These are phyloP conservation scores for Pachysandra terminalis DNA, from an alignment of 164 flowering plant genomes.

Conservation along the genomic window DNA sequence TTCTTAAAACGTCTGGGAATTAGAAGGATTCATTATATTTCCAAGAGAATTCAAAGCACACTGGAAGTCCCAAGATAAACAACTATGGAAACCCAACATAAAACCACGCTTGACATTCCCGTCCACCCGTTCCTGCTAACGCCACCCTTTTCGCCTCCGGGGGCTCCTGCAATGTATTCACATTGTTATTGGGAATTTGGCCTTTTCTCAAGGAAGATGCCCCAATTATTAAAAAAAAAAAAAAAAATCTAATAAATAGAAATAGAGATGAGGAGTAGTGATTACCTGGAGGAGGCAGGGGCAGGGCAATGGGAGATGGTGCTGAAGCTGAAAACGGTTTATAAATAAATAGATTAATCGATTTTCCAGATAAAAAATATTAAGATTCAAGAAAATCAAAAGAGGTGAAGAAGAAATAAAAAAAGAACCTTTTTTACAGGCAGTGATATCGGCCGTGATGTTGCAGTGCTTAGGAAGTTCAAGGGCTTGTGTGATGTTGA, in stretches of 20 bases:
- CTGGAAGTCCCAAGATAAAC: constrained; percentile 9
- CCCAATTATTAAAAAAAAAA: no score
- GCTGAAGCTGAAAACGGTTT: constrained; percentile 10
- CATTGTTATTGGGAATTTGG: not conserved
- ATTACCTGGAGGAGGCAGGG: constrained; percentile 20
- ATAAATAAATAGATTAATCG: not conserved
- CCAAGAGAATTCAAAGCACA: not conserved
- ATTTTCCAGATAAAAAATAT: no score
- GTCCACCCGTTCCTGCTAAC: constrained; percentile 19
- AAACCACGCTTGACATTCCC: constrained; percentile 27
- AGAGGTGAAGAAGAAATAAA: no score
- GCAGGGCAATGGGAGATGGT: constrained; percentile 5
- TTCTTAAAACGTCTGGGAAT: not conserved
- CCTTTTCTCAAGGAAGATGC: no score
- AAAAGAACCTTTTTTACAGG: no score
- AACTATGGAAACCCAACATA: constrained; percentile 25
- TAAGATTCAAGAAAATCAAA: no score
- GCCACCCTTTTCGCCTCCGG: constrained; percentile 20
- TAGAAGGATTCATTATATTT: not conserved
- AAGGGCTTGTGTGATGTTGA: no score
- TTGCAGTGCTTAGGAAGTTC: no score
- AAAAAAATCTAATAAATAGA: not conserved
- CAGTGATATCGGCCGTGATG: no score
- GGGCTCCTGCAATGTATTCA: constrained; percentile 4
- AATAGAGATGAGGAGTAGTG: not conserved